phyloP scores from a whole-genome alignment of 75 land plant genomes.

The Pseudotsuga menziesii region DNA sequence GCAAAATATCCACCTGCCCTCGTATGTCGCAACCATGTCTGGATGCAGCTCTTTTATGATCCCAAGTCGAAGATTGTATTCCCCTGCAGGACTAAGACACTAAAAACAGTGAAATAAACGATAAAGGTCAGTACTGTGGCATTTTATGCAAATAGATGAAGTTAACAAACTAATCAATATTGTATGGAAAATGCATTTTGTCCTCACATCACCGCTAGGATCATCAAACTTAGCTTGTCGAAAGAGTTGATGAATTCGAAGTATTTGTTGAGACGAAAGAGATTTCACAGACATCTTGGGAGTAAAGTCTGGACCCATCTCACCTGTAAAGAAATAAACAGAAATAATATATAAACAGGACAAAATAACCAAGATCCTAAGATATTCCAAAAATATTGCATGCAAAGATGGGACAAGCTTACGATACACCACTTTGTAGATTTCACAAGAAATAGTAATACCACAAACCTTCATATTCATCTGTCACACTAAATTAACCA shows the following conservation, averaged over 20 bases:
- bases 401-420: no score
- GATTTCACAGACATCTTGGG: slow-evolving; percentile 83
- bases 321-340: slow-evolving; percentile 39
- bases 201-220: slow-evolving; percentile 90
- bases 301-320: slow-evolving; percentile 93
- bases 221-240: slow-evolving; percentile 99
- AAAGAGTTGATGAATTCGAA: slow-evolving; percentile 94
- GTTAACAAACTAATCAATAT: neutral
- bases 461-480: no score
- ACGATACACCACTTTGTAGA: no score
- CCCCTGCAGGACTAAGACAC: slow-evolving; percentile 99
- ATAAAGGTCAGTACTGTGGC: neutral
- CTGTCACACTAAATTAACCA: no score
- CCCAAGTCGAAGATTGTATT: slow-evolving; percentile 93
- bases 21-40: slow-evolving; percentile 94
- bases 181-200: neutral
- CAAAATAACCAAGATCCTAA: no score
- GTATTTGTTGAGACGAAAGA: slow-evolving; percentile 84
- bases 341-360: no score
- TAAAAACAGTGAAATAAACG: slow-evolving; percentile 21
- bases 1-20: slow-evolving; percentile 63
- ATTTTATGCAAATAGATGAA: neutral
- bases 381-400: no score
- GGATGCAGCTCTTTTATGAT: slow-evolving; percentile 97
- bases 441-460: no score